A percentile compares a stretch with the other conserved stretches of the same genome.
These are phyloP conservation scores for Penicillium italicum DNA, from an alignment of 2,329 filamentous ascomycete genomes.

Conservation along the genomic window DNA sequence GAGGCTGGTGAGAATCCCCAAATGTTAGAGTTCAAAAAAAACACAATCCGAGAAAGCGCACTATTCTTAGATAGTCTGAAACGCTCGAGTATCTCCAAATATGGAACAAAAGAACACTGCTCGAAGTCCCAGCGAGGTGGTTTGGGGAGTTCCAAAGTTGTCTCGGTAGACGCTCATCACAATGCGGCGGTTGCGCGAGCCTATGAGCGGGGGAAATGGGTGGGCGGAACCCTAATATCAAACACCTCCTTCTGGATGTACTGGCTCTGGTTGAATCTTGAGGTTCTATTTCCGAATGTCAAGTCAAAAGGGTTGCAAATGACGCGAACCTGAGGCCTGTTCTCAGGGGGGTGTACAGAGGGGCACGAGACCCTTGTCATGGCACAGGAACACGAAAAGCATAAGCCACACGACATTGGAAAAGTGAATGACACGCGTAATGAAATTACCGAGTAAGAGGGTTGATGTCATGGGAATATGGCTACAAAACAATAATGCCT, in stretches of 20 bases:
- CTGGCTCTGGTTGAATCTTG: slow-evolving; percentile 10
- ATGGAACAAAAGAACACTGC: slow-evolving; percentile 5
- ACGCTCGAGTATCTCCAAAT: slow-evolving; percentile 2
- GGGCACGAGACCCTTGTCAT: slow-evolving; percentile 15
- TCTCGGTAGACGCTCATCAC: slow-evolving; percentile 18
- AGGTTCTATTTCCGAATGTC: not conserved
- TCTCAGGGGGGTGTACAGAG: not conserved
- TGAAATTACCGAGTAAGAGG: not conserved
- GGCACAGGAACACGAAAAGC: slow-evolving; percentile 22
- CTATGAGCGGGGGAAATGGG: slow-evolving; percentile 9
- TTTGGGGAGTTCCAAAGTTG: slow-evolving; percentile 9
- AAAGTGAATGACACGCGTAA: slow-evolving; percentile 10
- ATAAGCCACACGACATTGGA: slow-evolving; percentile 16
- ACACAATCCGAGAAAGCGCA: not conserved
- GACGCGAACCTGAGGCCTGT: slow-evolving; percentile 10
- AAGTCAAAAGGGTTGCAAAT: slow-evolving; percentile 1
- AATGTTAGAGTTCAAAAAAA: slow-evolving; percentile 2
- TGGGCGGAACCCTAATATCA: not conserved
- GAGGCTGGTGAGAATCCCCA: not conserved
- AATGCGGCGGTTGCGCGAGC: slow-evolving; percentile 13
- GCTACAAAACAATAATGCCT: not conserved
- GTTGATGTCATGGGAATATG: not conserved
- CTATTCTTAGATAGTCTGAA: slow-evolving; percentile 3
- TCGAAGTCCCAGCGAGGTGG: not conserved
- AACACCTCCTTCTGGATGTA: not conserved